phyloP scores from a whole-genome alignment of 148 eudicot species.

The Linanthus parryae region DNA sequence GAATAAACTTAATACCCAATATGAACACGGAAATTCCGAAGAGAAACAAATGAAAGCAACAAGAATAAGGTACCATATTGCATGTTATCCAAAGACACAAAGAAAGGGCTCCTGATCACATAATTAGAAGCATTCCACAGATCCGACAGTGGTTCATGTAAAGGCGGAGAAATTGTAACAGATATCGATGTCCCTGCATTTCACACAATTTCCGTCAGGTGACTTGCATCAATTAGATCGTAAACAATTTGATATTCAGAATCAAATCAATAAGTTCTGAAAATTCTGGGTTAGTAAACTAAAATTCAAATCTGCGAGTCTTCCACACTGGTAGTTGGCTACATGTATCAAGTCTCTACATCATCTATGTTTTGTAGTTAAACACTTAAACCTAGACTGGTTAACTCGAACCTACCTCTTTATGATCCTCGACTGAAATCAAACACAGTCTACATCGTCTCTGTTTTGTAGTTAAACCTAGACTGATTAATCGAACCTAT shows the following conservation, averaged over 20 bases:
- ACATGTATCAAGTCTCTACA: no score
- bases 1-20: constrained; percentile 2
- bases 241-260: neutral
- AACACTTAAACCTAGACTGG: no score
- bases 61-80: constrained; percentile 27
- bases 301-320: neutral
- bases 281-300: neutral
- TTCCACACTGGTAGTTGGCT: no score
- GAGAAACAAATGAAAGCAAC: neutral
- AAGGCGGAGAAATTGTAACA: constrained; percentile 29
- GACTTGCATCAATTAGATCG: no score
- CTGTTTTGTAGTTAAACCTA: no score
- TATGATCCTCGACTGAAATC: no score
- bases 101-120: constrained; percentile 13
- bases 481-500: no score
- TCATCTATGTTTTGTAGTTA: no score
- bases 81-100: constrained; percentile 21
- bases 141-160: constrained; percentile 22
- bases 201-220: neutral
- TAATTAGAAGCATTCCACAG: constrained; percentile 35
- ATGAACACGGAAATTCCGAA: neutral
- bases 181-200: constrained; percentile 25
- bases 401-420: no score
- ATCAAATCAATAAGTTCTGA: neutral
- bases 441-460: no score